These are phyloP conservation scores for Aspergillus novofumigatus DNA, from an alignment of 2,329 filamentous ascomycete species.

Conservation along the genomic window DNA sequence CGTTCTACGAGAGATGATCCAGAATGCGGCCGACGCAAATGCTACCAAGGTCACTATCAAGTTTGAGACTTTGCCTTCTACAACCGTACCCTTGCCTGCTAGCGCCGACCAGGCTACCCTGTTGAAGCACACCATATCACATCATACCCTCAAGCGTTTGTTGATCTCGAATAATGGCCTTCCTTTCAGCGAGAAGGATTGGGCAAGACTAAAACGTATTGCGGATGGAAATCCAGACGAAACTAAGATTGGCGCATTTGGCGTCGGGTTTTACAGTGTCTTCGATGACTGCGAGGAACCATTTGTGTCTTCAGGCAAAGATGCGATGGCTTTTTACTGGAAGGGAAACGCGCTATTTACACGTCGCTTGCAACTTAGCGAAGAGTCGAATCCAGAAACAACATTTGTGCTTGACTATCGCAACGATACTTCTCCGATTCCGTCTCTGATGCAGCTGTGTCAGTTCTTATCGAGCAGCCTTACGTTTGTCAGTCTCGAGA, in stretches of 20 bases:
- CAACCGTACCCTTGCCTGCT: slow-evolving; percentile 64
- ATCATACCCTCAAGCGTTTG: slow-evolving; percentile 84
- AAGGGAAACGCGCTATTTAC: slow-evolving; percentile 98
- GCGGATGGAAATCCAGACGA: slow-evolving; percentile 99
- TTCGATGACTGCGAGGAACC: slow-evolving; percentile 98
- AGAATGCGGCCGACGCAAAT: slow-evolving; percentile 96
- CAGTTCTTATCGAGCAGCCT: slow-evolving; percentile 93
- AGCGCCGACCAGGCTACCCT: slow-evolving; percentile 65
- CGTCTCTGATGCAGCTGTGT: slow-evolving; percentile 77
- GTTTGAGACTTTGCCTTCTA: slow-evolving; percentile 86
- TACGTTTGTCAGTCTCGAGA: slow-evolving; percentile 86
- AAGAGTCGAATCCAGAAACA: slow-evolving; percentile 65
- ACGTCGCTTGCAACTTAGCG: slow-evolving; percentile 70
- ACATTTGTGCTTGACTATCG: slow-evolving; percentile 94
- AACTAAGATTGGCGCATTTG: slow-evolving; percentile 97
- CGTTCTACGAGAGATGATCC: slow-evolving; percentile 83
- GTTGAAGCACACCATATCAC: slow-evolving; percentile 75
- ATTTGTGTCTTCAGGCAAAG: slow-evolving; percentile 85
- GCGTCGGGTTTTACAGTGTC: slow-evolving; percentile 97
- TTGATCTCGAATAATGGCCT: slow-evolving; percentile 90
- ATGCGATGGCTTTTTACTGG: slow-evolving; percentile 99
- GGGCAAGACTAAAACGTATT: slow-evolving; percentile 89
- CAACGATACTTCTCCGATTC: slow-evolving; percentile 79
- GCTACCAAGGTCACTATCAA: slow-evolving; percentile 85
- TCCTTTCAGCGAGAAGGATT: slow-evolving; percentile 84